Evolutionary conservation across 352 stramenopile species (phyloP).

Genomic region (Pythium dissimile): DNA sequence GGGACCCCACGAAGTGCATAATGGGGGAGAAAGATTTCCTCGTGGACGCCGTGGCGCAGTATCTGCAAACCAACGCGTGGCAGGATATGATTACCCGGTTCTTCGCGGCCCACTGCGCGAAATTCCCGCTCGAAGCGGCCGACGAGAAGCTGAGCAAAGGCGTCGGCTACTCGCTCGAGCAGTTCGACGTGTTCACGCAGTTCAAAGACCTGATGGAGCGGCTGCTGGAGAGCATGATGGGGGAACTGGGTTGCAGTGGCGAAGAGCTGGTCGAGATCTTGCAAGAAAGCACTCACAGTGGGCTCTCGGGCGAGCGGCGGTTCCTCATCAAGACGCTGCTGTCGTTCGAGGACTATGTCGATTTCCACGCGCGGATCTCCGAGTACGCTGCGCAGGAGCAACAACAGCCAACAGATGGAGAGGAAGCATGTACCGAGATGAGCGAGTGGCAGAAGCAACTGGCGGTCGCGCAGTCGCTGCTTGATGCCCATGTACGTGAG

Average conservation of each 20-base stretch:
- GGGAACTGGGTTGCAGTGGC: slow-evolving; percentile 56
- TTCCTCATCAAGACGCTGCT: slow-evolving; percentile 72
- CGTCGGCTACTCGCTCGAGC: slow-evolving; percentile 39
- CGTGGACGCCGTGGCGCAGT: slow-evolving; percentile 69
- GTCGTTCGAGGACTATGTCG: slow-evolving; percentile 62
- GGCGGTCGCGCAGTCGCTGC: slow-evolving; percentile 58
- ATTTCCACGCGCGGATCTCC: slow-evolving; percentile 55
- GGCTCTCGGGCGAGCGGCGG: slow-evolving; percentile 37
- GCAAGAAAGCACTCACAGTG: slow-evolving; percentile 30
- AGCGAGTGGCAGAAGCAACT: slow-evolving; percentile 64
- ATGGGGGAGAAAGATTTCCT: slow-evolving; percentile 68
- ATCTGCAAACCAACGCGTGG: slow-evolving; percentile 55
- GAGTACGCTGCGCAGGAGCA: slow-evolving; percentile 37
- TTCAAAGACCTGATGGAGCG: slow-evolving; percentile 72
- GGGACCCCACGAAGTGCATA: no score
- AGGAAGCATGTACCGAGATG: neutral
- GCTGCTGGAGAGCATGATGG: slow-evolving; percentile 53
- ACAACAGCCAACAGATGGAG: slow-evolving; percentile 19
- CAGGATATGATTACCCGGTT: slow-evolving; percentile 47
- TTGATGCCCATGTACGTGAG: slow-evolving; percentile 49
- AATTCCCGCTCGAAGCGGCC: slow-evolving; percentile 30
- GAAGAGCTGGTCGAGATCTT: slow-evolving; percentile 51
- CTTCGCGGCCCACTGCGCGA: slow-evolving; percentile 47
- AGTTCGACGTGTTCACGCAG: slow-evolving; percentile 63
- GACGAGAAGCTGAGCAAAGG: slow-evolving; percentile 27